These are phyloP conservation scores for Juglanconis juglandina DNA, from an alignment of 2,329 filamentous ascomycete genomes.

Conservation along the genomic window DNA sequence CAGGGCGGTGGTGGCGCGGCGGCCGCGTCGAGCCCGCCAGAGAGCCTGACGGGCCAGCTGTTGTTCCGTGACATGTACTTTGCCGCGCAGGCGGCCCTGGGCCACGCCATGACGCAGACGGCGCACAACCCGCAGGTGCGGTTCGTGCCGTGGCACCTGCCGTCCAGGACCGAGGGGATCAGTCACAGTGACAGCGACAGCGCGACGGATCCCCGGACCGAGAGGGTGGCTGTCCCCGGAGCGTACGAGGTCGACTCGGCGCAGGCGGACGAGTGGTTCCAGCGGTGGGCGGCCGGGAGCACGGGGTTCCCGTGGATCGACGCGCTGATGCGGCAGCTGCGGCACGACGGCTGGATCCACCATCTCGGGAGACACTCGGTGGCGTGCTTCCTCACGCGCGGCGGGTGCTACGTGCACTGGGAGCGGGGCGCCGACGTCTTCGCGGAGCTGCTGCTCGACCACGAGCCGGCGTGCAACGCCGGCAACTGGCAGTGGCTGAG, in stretches of 20 bases:
- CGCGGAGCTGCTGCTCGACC: conserved; percentile 71
- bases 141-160: conserved; percentile 79
- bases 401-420: conserved; percentile 76
- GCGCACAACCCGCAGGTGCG: conserved; percentile 62
- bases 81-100: conserved; percentile 67
- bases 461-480: conserved; percentile 69
- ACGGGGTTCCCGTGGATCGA: conserved; percentile 82
- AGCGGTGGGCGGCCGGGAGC: conserved; percentile 63
- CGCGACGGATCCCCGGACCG: conserved; percentile 43
- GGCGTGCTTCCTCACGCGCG: conserved; percentile 75
- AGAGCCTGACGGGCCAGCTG: conserved; percentile 69
- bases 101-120: conserved; percentile 61
- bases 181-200: conserved; percentile 30
- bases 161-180: conserved; percentile 42
- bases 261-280: conserved; percentile 63
- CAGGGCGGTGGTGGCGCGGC: conserved; percentile 35
- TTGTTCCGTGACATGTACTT: conserved; percentile 85
- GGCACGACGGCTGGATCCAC: conserved; percentile 73
- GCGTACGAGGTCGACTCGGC: conserved; percentile 61
- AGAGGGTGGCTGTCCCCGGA: conserved; percentile 28
- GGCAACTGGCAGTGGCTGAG: conserved; percentile 79
- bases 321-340: conserved; percentile 72
- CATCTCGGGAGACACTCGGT: conserved; percentile 75
- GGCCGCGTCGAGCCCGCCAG: conserved; percentile 57
- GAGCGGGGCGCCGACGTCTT: conserved; percentile 77